phyloP scores from a whole-genome alignment of 2,329 filamentous ascomycete genomes.

The Pezicula rhizophila region DNA sequence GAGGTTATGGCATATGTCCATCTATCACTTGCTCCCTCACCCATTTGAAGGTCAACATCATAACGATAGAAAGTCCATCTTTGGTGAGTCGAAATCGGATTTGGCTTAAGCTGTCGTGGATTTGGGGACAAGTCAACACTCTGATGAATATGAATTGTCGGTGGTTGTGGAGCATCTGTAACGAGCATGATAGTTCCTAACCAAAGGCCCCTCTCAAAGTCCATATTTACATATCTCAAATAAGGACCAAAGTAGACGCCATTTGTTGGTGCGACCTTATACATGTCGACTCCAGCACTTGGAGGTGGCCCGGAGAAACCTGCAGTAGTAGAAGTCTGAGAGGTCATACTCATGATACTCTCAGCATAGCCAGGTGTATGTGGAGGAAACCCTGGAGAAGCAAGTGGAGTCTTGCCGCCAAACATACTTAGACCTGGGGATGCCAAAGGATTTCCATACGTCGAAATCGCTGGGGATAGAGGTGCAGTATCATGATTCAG shows the following conservation, averaged over 20 bases:
- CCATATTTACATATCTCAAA: conserved; percentile 94
- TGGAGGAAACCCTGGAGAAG: conserved; percentile 77
- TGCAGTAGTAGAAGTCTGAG: conserved; percentile 67
- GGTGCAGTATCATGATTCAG: conserved; percentile 77
- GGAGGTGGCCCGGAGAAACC: conserved; percentile 88
- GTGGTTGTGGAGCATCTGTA: conserved; percentile 84
- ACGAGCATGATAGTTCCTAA: conserved; percentile 89
- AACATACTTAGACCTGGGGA: conserved; percentile 56
- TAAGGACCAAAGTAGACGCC: conserved; percentile 98
- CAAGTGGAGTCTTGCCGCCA: conserved; percentile 57
- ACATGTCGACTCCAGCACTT: conserved; percentile 83
- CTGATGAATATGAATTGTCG: conserved; percentile 91
- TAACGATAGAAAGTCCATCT: conserved; percentile 96
- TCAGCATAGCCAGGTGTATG: conserved; percentile 80
- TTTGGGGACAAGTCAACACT: conserved; percentile 89
- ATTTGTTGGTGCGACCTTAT: conserved; percentile 88
- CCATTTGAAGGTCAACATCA: conserved; percentile 84
- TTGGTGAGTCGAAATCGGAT: conserved; percentile 82
- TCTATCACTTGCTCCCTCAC: conserved; percentile 69
- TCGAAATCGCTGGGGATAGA: conserved; percentile 73
- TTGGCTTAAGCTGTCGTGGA: conserved; percentile 76
- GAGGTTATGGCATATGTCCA: conserved; percentile 99
- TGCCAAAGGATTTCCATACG: conserved; percentile 66
- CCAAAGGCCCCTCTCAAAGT: conserved; percentile 85
- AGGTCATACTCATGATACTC: conserved; percentile 76